Base-by-base conservation (phyloP, 2,329 filamentous ascomycete genomes). In the Mollisia scopiformis region DNA sequence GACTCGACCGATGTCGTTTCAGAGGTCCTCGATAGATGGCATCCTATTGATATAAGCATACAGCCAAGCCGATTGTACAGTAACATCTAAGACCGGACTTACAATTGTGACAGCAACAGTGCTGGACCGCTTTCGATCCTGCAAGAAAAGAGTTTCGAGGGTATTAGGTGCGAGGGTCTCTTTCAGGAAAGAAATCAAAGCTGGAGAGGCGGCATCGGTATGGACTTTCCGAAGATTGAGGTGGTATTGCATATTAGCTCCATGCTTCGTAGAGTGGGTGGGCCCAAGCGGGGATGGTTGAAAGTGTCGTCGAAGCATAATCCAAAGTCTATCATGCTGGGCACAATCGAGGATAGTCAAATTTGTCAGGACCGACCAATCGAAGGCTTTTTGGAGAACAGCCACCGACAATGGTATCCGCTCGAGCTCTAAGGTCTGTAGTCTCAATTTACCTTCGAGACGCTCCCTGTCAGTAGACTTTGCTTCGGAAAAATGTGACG, bases 151-250 rank as follows among this genome's bases (percentile, higher is more conserved):
- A 8, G 87, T 87, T 74, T 95, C 89, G n/a, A 95, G 79, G 28
- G 86, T 89, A 73, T 95, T 91, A 1, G 91, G 91, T 21, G 88
- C 88, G 37, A 95, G 79, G 0, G 90, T 88, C 63, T 93, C 89
- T 68, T 89, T 91, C 63, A 95, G 80, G 71, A 95, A 94, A 1
- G 82, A 80, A 57, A 95, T 85, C 16, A 95, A 77, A 25, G 88
- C 80, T 7, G 84, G 79, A 1, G 90, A 90, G 2, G 90, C 88
- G 13, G 81, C 82, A 74, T 95, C 90, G 1, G 89, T 92, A 69
- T 93, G 89, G 14, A 95, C 82, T 65, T 88, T 84, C 75, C 88
- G 93, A 55, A 95, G 76, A 5, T 84, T 85, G 11, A 95, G 78
- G 58, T 82, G 80, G 68, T 88, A 89, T 55, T 87, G 84, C 43